A percentile compares a stretch with the other conserved stretches of the same genome.
Evolutionary conservation across 768 basidiomycete species (phyloP).

Genomic region (Scleroderma bovista): DNA sequence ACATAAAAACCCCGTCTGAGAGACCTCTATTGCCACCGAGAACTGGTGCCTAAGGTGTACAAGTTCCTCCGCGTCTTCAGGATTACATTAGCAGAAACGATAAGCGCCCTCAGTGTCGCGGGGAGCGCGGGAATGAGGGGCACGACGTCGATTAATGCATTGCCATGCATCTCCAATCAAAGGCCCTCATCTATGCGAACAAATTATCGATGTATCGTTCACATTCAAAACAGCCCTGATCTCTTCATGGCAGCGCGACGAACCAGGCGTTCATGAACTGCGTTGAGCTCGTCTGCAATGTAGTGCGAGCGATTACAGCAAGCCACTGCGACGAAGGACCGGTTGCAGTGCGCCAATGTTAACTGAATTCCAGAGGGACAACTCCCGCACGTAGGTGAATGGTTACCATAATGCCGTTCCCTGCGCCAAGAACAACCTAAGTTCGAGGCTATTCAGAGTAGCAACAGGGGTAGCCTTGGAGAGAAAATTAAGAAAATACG

Average conservation of each 20-base stretch:
- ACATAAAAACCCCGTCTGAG: too few relatives aligned
- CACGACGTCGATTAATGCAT: neutral
- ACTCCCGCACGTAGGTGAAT: neutral
- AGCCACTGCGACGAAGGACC: neutral
- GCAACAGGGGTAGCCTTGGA: neutral
- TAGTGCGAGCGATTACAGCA: neutral
- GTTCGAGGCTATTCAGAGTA: neutral
- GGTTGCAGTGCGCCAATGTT: neutral
- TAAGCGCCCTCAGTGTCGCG: neutral
- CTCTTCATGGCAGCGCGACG: neutral
- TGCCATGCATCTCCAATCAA: neutral
- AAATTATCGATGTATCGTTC: neutral
- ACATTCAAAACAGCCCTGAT: neutral
- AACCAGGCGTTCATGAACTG: neutral
- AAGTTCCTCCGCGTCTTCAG: neutral
- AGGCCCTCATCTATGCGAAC: neutral
- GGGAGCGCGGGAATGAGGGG: neutral
- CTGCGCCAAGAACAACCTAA: neutral
- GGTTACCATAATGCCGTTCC: neutral
- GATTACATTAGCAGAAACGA: neutral
- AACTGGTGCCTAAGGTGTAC: too few relatives aligned
- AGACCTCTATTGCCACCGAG: too few relatives aligned
- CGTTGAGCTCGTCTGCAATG: neutral
- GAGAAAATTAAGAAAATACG: too few relatives aligned
- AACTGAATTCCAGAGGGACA: neutral